phyloP scores from a whole-genome alignment of 306 rosid species.

The Malus sieversii region DNA sequence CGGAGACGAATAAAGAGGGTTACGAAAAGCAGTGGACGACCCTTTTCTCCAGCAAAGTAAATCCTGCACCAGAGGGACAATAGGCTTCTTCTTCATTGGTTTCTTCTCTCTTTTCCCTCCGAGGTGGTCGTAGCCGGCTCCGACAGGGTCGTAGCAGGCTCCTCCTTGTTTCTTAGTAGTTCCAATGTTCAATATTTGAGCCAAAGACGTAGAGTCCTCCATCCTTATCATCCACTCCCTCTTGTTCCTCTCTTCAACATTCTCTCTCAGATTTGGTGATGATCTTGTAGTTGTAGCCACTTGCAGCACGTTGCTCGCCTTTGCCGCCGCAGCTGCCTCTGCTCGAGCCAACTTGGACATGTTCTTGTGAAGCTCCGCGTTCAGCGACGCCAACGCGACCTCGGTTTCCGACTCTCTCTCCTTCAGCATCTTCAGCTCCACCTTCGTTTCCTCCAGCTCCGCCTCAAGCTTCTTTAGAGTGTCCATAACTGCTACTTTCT shows the following conservation, averaged over 20 bases:
- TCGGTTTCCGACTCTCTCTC: conserved; percentile 72
- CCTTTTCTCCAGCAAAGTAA: conserved; percentile 40
- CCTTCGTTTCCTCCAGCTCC: conserved; percentile 72
- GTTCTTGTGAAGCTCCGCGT: conserved; percentile 82
- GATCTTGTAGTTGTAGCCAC: background rate
- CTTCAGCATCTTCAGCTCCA: conserved; percentile 61
- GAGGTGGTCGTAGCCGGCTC: background rate
- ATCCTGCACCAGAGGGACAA: conserved; percentile 69
- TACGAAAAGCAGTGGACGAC: conserved; percentile 24
- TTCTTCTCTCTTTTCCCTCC: conserved; percentile 14
- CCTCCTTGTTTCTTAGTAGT: background rate
- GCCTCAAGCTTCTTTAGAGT: conserved; percentile 55
- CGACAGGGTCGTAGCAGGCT: background rate
- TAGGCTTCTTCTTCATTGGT: conserved; percentile 60
- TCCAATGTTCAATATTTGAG: conserved; percentile 50
- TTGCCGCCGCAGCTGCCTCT: conserved; percentile 50
- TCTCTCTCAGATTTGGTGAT: background rate
- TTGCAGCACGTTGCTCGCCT: conserved; percentile 11
- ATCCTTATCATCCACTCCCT: conserved; percentile 20
- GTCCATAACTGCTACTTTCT: conserved; percentile 7
- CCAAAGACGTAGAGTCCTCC: conserved; percentile 30
- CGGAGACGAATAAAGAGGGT: conserved; percentile 45
- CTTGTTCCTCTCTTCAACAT: conserved; percentile 13
- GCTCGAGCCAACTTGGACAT: conserved; percentile 69
- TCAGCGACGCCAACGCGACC: conserved; percentile 69